Evolutionary conservation across 805 yeast genomes (phyloP), one percentile per base, ranked within the genome.

Genomic region (Wickerhamomyces mucosus): DNA sequence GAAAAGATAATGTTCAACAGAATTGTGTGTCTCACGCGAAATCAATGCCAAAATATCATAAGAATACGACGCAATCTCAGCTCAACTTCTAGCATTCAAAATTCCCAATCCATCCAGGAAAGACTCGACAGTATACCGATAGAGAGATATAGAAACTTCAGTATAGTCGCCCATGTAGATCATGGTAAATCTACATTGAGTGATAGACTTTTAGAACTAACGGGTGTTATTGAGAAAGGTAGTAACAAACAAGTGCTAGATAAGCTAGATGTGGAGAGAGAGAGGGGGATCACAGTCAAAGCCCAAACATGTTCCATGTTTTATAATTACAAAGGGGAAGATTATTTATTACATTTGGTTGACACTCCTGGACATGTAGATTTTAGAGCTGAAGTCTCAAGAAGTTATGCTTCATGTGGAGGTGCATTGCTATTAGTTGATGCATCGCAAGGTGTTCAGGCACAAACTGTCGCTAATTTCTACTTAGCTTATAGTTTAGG

Each of bases 291-390:
- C 46, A 89, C 98, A 0, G 92, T 89, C 34, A 89, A 89, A 55
- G 97, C 97, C 1, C 97, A 92, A 51, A 92, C 97, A 0, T 89
- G 95, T 46, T 70, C 95, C 0, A 92, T 89, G 96, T 67, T 92
- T 37, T 86, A 86, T 53, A 65, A 67, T 21, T 65, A 74, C 41
- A 44, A 49, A n/a, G 72, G 74, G 3, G 61, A 72, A 44, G 96
- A 89, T 44, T 92, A 84, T 51, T 56, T 92, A 33, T 59, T 89
- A 28, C 96, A 89, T 61, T 61, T 89, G 27, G 96, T 92, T 27
- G 98, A 89, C 55, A 89, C 97, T 0, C 98, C 98, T 0, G 98
- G 98, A 0, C 98, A 89, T 53, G 97, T 92, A 20, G 98, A 89
- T 55, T 89, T 89, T 55, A 64, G 96, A 33, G 79, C 92, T 7